Percentiles rank a stretch among this genome's conserved stretches.
Conservation (phyloP, 202 grass and related monocot genomes). For the Schoenoplectus triqueter region DNA sequence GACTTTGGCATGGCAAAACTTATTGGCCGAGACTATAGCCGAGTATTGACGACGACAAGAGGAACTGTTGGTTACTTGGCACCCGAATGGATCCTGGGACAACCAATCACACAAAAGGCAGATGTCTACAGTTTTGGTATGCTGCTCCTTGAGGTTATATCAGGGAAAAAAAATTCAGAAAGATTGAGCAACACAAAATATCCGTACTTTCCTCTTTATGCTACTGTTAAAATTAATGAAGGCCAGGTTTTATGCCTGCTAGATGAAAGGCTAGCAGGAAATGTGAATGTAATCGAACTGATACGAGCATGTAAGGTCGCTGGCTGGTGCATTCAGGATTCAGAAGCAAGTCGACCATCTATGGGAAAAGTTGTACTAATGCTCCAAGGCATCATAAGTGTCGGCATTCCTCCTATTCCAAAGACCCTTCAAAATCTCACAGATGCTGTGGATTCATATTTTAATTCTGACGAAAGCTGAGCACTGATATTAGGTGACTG, state of each 20-base stretch:
- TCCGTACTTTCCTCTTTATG: constrained; percentile 39
- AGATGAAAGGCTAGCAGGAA: constrained; percentile 37
- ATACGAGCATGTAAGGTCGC: constrained; percentile 37
- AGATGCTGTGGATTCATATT: constrained; percentile 34
- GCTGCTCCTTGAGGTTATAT: constrained; percentile 57
- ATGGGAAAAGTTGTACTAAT: constrained; percentile 47
- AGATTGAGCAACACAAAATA: neutral
- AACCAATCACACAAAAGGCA: constrained; percentile 44
- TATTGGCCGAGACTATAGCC: constrained; percentile 35
- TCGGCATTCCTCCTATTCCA: constrained; percentile 39
- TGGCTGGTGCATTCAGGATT: constrained; percentile 52
- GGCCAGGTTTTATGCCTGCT: constrained; percentile 42
- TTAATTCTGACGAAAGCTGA: neutral
- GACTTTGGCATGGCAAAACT: constrained; percentile 58
- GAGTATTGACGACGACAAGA: constrained; percentile 34
- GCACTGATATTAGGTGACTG: neutral
- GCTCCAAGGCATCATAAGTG: constrained; percentile 35
- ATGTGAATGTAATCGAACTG: constrained; percentile 32
- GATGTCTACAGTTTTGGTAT: constrained; percentile 66
- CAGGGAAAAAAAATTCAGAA: constrained; percentile 37
- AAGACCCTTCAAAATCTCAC: constrained; percentile 31
- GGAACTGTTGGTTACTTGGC: constrained; percentile 50
- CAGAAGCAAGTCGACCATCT: constrained; percentile 36
- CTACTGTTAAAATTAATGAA: constrained; percentile 36
- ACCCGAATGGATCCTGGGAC: constrained; percentile 47